Evolutionary conservation across 371 early-diverging fungal species (phyloP).

Genomic region (Syncephalastrum sp.): DNA sequence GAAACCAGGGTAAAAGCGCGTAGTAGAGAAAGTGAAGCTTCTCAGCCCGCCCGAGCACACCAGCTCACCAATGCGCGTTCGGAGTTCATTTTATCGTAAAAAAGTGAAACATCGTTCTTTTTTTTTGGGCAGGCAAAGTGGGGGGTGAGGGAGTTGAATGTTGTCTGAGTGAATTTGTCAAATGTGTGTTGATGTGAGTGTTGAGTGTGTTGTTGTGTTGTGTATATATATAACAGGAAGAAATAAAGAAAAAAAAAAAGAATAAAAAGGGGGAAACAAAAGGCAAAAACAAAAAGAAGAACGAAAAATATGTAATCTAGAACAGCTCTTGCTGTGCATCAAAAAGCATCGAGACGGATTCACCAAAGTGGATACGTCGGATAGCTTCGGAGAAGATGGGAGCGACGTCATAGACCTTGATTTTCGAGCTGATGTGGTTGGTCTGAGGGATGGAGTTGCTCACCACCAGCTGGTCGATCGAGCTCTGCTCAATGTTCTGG

Average conservation of each 20-base stretch:
- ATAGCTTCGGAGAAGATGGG: conserved; percentile 94
- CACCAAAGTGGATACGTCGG: conserved; percentile 94
- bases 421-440: conserved; percentile 69
- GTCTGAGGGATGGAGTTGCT: conserved; percentile 90
- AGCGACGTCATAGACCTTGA: conserved; percentile 81
- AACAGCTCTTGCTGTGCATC: conserved; percentile 42
- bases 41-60: too few relatives aligned
- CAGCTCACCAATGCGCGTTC: too few relatives aligned
- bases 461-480: conserved; percentile 78
- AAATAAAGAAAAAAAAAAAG: conserved; percentile 2
- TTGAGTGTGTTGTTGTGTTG: too few relatives aligned
- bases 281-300: conserved; percentile 1
- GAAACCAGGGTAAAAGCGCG: too few relatives aligned
- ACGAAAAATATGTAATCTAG: conserved; percentile 4
- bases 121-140: too few relatives aligned
- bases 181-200: too few relatives aligned
- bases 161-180: too few relatives aligned
- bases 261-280: conserved; percentile 7
- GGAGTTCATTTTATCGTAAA: too few relatives aligned
- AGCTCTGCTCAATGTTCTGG: conserved; percentile 71
- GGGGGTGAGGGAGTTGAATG: too few relatives aligned
- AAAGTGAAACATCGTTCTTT: too few relatives aligned
- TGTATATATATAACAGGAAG: conserved; percentile 1
- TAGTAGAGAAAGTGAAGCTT: too few relatives aligned
- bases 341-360: conserved; percentile 87